Base-by-base conservation (phyloP, 2,329 filamentous ascomycete species). In the Aphanoascus verrucosus region DNA sequence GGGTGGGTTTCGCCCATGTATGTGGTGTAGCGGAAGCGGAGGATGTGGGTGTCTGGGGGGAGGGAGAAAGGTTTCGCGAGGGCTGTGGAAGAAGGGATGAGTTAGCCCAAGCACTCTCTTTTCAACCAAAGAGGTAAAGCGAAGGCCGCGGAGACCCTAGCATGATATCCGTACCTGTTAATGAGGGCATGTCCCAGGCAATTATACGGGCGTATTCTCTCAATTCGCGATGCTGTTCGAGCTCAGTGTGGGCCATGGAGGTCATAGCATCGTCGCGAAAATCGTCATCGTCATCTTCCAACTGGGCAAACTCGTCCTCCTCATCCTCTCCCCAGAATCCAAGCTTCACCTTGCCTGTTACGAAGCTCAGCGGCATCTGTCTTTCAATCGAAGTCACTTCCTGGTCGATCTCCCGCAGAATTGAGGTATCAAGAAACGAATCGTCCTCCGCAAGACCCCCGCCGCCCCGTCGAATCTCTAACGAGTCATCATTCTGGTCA, bases 1-100 rank as follows among this genome's bases (percentile, higher is more conserved):
- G 93, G 91, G 72, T 98, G 94, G 53, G 80, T 76, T 72, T 97
- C 93, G 63, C 91, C 91, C 79, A 98, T 85, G 73, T 97, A 97
- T 37, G 85, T 90, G 14, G 93, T 98, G 75, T 95, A 96, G 63
- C 93, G 85, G 82, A 96, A 98, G 63, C 91, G 85, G 55, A 98
- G 81, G 44, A 88, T 82, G 62, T 86, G 77, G 44, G 64, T 66
- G 58, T 81, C 70, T 31, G 76, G 69, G 12, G 79, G 77, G 1
- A 91, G 88, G 2, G 83, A 80, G 68, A 95, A 97, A 15, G 87
- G 85, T 70, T 87, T 87, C 53, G 87, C 85, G 58, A 93, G 79
- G 67, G 91, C 88, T 95, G 64, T 48, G 52, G 49, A 38, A 8
- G n/a, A 23, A 37, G n/a, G 2, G 32, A 12, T 20, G 23, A 5